These are phyloP conservation scores for Artemisia argyi DNA, from an alignment of 129 eudicot genomes.

Conservation along the genomic window DNA sequence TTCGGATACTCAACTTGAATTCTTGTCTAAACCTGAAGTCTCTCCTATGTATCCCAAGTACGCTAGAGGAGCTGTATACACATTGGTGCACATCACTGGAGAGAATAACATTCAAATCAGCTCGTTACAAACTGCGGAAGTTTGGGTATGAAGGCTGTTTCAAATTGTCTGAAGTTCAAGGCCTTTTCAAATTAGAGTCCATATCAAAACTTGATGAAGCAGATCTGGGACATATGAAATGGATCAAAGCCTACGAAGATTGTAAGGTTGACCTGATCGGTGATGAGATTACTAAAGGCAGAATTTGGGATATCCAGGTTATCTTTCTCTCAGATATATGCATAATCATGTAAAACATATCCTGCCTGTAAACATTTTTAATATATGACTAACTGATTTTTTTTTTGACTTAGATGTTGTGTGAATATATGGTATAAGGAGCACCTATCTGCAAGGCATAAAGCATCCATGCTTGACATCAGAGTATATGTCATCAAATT, in stretches of 20 bases:
- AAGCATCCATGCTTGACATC: neutral
- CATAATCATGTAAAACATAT: neutral
- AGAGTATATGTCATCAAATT: neutral
- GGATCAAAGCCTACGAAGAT: slow-evolving; percentile 16
- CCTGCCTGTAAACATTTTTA: neutral
- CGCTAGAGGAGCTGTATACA: too few relatives aligned
- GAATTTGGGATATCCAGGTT: neutral
- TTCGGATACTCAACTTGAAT: neutral
- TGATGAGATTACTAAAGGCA: slow-evolving; percentile 1
- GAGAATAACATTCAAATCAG: slow-evolving; percentile 20
- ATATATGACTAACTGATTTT: slow-evolving; percentile 1
- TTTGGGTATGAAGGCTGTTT: neutral
- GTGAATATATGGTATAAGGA: slow-evolving; percentile 24
- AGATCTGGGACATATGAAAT: neutral
- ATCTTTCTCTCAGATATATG: neutral
- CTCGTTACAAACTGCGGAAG: neutral
- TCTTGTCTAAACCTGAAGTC: slow-evolving; percentile 12
- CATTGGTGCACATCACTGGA: neutral
- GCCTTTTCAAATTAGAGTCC: neutral
- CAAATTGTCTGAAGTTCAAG: slow-evolving; percentile 15
- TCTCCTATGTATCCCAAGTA: slow-evolving; percentile 14
- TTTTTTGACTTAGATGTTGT: slow-evolving; percentile 15
- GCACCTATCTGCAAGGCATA: slow-evolving; percentile 15
- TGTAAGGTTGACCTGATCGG: neutral
- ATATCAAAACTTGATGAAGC: neutral